Base-by-base conservation (phyloP, 2,329 filamentous ascomycete genomes). In the Akanthomyces uredinophilus region DNA sequence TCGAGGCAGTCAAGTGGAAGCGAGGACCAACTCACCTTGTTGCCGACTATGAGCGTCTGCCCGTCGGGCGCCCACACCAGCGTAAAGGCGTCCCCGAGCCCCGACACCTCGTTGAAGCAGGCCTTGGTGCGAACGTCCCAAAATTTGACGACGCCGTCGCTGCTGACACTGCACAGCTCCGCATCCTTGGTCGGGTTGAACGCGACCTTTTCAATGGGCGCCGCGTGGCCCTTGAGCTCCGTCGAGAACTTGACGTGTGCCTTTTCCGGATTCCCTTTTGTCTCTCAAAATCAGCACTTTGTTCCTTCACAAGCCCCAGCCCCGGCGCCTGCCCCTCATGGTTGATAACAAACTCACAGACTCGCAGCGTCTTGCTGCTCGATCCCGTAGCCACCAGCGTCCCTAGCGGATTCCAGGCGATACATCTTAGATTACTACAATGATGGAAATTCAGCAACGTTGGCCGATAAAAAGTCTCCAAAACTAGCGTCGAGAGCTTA, bases 331-430 rank as follows among this genome's bases (percentile, higher is more conserved):
- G 7, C 32, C 37, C 10, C 11, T 27, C 7, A 10, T 27, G n/a
- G 22, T 27, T 27, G 11, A 32, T 5, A 5, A 20, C 11, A 4
- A 47, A 80, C 83, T 71, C 71, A 86, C 90, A 94, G 53, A 93
- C 87, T 68, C 90, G 86, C 60, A 94, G 75, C 10, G 84, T 89
- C 67, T 83, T 85, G 70, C 91, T 87, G 27, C 81, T 78, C 6
- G 88, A 84, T 3, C 92, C 92, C 0, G 93, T 96, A 0, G 94
- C 94, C 64, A 98, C 87, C 64, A 95, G 80, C 10, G 86, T 89
- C 39, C 94, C 92, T 0, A 91, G 80, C 0, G 93, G 91, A 66
- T 94, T 96, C 94, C 94, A 98, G 44, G 90, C 88, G 66, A 98
- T 87, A 1, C 89, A 88, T 46, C 90, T 87, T 62, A 96, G 81